Percentiles rank a stretch among this genome's conserved stretches.
Conservation (phyloP, 179 eudicot species). For the Corrigiola litoralis region DNA sequence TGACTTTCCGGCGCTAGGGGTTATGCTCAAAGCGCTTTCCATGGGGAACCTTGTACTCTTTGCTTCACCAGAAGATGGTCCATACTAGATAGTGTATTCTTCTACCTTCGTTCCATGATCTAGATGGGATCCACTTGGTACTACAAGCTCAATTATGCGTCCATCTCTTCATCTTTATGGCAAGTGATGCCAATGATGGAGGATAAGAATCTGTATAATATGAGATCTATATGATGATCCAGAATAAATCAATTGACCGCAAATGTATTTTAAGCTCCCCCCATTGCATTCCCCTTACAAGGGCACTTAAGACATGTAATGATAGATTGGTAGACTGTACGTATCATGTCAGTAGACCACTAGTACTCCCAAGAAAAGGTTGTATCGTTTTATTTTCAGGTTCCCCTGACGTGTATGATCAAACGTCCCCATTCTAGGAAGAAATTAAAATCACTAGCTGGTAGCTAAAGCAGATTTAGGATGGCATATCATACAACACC, state of each 20-base stretch:
- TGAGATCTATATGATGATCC: background rate
- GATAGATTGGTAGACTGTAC: no score
- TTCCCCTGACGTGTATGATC: background rate
- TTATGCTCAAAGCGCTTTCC: background rate
- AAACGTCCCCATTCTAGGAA: constrained; percentile 4
- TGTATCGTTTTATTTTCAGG: background rate
- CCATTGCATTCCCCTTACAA: background rate
- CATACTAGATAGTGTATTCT: constrained; percentile 3
- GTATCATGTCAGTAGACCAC: constrained; percentile 8
- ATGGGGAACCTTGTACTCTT: background rate
- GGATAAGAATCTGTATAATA: background rate
- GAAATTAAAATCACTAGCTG: background rate
- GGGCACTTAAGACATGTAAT: constrained; percentile 1
- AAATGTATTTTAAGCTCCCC: background rate
- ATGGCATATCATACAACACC: background rate
- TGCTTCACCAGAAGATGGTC: constrained; percentile 14
- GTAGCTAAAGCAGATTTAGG: background rate
- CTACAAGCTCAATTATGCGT: constrained; percentile 21
- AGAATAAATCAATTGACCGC: constrained; percentile 6
- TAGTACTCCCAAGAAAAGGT: background rate
- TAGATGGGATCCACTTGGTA: constrained; percentile 13
- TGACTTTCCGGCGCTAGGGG: constrained; percentile 15
- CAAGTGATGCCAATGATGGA: constrained; percentile 16
- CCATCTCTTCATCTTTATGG: constrained; percentile 16
- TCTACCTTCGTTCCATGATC: constrained; percentile 6